Conservation (phyloP, 139 green algal genomes). For the Parachlorella kessleri region DNA sequence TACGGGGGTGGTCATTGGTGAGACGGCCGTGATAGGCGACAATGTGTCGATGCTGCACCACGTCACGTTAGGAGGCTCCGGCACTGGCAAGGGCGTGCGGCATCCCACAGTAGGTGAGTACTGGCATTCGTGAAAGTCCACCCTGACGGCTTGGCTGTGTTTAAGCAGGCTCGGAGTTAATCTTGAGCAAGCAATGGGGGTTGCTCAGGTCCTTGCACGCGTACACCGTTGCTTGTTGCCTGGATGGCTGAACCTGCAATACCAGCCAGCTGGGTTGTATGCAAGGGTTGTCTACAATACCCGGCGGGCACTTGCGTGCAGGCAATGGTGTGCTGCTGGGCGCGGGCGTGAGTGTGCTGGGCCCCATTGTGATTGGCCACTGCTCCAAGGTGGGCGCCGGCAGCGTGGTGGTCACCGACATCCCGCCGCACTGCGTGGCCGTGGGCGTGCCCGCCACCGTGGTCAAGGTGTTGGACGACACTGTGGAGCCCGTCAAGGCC, state of each 20-base stretch:
- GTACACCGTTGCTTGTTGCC: too few relatives aligned
- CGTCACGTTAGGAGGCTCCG: constrained; percentile 92
- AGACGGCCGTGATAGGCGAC: constrained; percentile 93
- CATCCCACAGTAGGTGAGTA: constrained; percentile 66
- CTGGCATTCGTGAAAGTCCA: too few relatives aligned
- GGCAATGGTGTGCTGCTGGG: constrained; percentile 87
- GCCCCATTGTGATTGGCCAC: constrained; percentile 74
- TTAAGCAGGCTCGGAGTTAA: too few relatives aligned
- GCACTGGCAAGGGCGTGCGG: constrained; percentile 70
- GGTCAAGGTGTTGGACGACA: constrained; percentile 62
- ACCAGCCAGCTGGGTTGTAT: too few relatives aligned
- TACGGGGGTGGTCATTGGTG: constrained; percentile 84
- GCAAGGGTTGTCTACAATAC: too few relatives aligned
- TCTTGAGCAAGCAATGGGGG: too few relatives aligned
- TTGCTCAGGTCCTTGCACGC: too few relatives aligned
- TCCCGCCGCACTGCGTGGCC: constrained; percentile 78
- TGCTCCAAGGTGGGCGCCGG: constrained; percentile 88
- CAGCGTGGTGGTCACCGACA: constrained; percentile 80
- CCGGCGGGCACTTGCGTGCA: too few relatives aligned
- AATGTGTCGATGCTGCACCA: constrained; percentile 95
- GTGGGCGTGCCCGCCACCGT: constrained; percentile 87
- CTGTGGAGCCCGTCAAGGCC: constrained; percentile 63
- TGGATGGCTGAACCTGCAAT: too few relatives aligned
- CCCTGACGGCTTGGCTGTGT: too few relatives aligned
- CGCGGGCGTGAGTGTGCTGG: constrained; percentile 84